Evolutionary conservation across 1,139 yeast species (phyloP), one percentile per base, ranked within the genome.

Genomic region (Debaryomyces nepalensis): DNA sequence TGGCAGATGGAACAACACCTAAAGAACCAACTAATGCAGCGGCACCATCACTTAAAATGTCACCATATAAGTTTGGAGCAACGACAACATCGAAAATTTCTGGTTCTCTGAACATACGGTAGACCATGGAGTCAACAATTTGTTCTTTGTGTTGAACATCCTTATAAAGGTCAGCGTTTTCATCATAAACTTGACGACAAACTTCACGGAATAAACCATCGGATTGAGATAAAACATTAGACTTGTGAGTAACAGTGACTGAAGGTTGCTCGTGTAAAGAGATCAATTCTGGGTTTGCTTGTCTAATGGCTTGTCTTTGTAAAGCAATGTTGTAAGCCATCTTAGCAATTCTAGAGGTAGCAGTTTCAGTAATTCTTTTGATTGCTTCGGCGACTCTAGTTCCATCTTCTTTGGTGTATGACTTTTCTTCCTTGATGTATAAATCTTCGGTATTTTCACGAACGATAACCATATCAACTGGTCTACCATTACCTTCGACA

Each of bases 51-150:
- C 96, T 87, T 56, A 95, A 76, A 55, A 93, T 90, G 67, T 93
- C 99, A 64, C 99, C 99, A 67, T 93, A 93, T 64, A 93, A 78
- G 77, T 95, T 93, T 59, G 99, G 99, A 48, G 98, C 99, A 42
- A 93, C 99, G 31, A 93, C 95, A 45, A 95, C 99, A 61, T 93
- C 99, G 59, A 93, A 93, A 63, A 87, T 84, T 62, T 90, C 91
- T 41, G 99, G 99, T 68, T 93, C 97, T 69, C 97, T 84, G 82
- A 93, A 93, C 91, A 93, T 82, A 66, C 96, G 82, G 81, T 93
- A 93, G 46, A 93, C 99, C 99, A 95, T 93, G 19, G 98, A 90
- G 73, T 93, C 99, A 39, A 93, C 98, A 63, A 93, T 91, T 75
- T 93, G 99, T 72, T 93, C 99, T 63, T 87, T 87, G 68, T 89